These are phyloP conservation scores for Penicillium desertorum DNA, from an alignment of 495 filamentous ascomycete species.

Conservation along the genomic window DNA sequence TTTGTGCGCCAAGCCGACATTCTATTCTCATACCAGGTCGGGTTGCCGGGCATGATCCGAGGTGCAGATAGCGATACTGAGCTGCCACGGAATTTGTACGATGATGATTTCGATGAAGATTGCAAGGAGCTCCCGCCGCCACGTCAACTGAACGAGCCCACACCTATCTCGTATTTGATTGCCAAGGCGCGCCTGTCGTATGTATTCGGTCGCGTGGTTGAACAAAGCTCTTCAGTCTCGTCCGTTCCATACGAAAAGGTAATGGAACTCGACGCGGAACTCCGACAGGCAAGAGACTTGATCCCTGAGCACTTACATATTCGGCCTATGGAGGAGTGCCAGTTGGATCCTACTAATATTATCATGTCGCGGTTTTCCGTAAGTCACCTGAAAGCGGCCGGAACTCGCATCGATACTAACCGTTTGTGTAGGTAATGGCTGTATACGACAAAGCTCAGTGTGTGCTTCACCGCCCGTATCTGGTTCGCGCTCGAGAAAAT, in stretches of 20 bases:
- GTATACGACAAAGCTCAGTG: conserved; percentile 88
- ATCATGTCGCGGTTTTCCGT: conserved; percentile 80
- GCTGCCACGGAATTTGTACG: conserved; percentile 85
- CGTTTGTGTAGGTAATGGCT: conserved; percentile 59
- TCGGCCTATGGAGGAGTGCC: conserved; percentile 72
- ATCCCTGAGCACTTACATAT: conserved; percentile 79
- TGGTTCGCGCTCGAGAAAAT: conserved; percentile 74
- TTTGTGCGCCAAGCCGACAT: conserved; percentile 79
- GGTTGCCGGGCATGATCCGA: conserved; percentile 86
- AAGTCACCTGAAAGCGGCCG: conserved; percentile 10
- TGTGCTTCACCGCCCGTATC: conserved; percentile 84
- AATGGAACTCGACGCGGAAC: conserved; percentile 72
- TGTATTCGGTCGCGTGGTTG: conserved; percentile 60
- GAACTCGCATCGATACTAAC: conserved; percentile 17
- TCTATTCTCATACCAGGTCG: conserved; percentile 86
- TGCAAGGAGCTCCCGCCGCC: conserved; percentile 74
- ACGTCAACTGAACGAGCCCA: conserved; percentile 72
- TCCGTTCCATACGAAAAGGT: conserved; percentile 76
- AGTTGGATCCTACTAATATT: conserved; percentile 70
- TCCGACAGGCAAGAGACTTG: conserved; percentile 67
- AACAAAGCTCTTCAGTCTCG: conserved; percentile 45
- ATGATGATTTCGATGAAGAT: conserved; percentile 87
- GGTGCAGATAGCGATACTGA: conserved; percentile 79
- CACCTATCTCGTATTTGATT: conserved; percentile 86
- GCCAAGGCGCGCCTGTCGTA: conserved; percentile 67